Evolutionary conservation across 306 rosid genomes (phyloP).

Genomic region (Aeschynomene evenia): DNA sequence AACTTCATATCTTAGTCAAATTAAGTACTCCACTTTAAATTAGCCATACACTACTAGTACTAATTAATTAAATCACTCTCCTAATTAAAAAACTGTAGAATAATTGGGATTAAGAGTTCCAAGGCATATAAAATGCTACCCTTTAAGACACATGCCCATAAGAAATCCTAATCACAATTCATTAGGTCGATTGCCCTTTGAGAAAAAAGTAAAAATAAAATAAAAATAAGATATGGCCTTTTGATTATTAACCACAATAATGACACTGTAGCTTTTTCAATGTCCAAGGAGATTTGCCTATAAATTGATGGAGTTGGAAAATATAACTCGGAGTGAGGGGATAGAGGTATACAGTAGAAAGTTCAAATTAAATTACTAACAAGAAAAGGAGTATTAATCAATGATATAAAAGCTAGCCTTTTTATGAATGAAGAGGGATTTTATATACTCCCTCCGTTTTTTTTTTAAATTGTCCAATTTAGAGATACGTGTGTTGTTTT

Average conservation of each 20-base stretch:
- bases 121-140: constrained; percentile 35
- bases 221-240: background rate
- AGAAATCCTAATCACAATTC: constrained; percentile 35
- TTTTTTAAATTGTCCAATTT: too few relatives aligned
- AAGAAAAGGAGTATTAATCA: constrained; percentile 7
- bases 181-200: constrained; percentile 21
- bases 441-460: too few relatives aligned
- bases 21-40: constrained; percentile 8
- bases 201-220: constrained; percentile 18
- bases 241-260: constrained; percentile 8
- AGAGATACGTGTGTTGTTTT: too few relatives aligned
- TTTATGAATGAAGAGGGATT: constrained; percentile 46
- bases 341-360: too few relatives aligned
- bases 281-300: constrained; percentile 45
- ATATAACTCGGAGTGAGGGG: constrained; percentile 30
- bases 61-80: background rate
- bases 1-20: constrained; percentile 5
- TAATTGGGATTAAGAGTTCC: constrained; percentile 37
- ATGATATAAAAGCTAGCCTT: constrained; percentile 34
- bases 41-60: constrained; percentile 13
- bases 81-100: background rate
- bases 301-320: constrained; percentile 28
- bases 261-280: constrained; percentile 21
- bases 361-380: constrained; percentile 14
- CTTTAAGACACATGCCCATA: constrained; percentile 28